Percentiles rank a stretch among this genome's conserved stretches.
phyloP scores from a whole-genome alignment of 139 green algal genomes.

The Pycnococcus provasolii region DNA sequence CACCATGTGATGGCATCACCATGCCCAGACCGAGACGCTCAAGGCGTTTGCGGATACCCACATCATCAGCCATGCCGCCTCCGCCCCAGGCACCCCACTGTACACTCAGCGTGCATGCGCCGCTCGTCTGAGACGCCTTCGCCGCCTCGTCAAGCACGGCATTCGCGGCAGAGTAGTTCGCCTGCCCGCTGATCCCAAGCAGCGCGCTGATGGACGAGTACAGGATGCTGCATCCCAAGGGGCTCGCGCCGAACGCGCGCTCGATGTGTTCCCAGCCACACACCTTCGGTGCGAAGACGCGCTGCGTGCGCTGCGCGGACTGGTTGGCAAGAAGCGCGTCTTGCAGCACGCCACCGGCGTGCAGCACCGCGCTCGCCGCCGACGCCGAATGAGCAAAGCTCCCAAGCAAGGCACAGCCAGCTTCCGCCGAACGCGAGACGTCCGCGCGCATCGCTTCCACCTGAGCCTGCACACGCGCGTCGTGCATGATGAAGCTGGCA shows the following conservation, averaged over 20 bases:
- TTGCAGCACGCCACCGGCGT: constrained; percentile 18
- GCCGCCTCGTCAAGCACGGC: constrained; percentile 39
- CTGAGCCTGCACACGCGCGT: too few species aligned
- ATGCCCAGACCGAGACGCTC: constrained; percentile 45
- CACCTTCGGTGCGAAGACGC: constrained; percentile 31
- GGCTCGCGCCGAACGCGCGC: neutral
- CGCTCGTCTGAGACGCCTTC: neutral
- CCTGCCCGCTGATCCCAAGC: constrained; percentile 52
- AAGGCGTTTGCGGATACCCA: constrained; percentile 1
- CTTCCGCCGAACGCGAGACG: too few species aligned
- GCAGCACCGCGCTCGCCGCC: constrained; percentile 1
- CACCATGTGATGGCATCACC: constrained; percentile 34
- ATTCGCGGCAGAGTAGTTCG: constrained; percentile 68
- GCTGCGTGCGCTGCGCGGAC: neutral
- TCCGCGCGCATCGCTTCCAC: too few species aligned
- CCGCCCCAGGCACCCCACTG: constrained; percentile 60
- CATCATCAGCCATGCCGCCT: constrained; percentile 5
- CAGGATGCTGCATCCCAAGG: constrained; percentile 6
- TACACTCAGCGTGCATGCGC: constrained; percentile 26
- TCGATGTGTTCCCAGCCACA: neutral
- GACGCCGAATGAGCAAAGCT: too few species aligned
- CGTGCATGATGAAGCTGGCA: too few species aligned
- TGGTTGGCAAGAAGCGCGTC: constrained; percentile 22
- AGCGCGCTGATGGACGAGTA: constrained; percentile 50
- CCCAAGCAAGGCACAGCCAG: too few species aligned